Base-by-base conservation (phyloP, 1,139 yeast species). In the Sugiyamaella castrensis region DNA sequence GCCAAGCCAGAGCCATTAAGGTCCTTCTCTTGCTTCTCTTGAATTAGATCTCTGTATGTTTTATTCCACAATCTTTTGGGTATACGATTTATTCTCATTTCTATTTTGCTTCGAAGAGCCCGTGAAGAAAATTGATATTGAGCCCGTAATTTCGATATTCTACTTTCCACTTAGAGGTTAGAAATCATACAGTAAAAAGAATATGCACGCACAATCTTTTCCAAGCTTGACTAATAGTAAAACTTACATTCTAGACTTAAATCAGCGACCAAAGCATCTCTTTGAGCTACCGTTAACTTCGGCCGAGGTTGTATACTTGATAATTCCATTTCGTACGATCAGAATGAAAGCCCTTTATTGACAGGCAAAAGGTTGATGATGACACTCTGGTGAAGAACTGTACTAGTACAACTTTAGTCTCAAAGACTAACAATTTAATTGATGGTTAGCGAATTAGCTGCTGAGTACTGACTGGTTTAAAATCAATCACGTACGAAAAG, bases 31-130 rank as follows among this genome's bases (percentile, higher is more conserved):
- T 40, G 30, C 24, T 48, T 47, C 34, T 58, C 57, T 4, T 54
- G 50, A 15, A 48, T 51, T 10, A 62, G 49, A 48, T 72, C 69
- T 8, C 62, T 57, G 26, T 73, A 55, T 45, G 72, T 72, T 43
- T 67, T 64, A 55, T 70, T 69, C 77, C 77, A 73, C 34, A 71
- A 63, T 43, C 67, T 63, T 40, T 74, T 64, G 3, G 75, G 70
- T 8, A 74, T 68, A 37, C 73, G 63, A 55, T 70, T 72, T 8
- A 70, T 54, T 46, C 77, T 57, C 56, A 66, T 66, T 29, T 66
- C 64, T 8, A 74, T 59, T 50, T 70, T 68, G 13, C 63, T 53
- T 16, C 65, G 64, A 11, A 73, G 57, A 16, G 72, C 71, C 11
- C 53, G 53, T 6, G 71, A 61, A 19, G 69, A 62, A 13, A 62